Evolutionary conservation across 345 rosid species (phyloP).

Genomic region (Dipteronia sinensis): DNA sequence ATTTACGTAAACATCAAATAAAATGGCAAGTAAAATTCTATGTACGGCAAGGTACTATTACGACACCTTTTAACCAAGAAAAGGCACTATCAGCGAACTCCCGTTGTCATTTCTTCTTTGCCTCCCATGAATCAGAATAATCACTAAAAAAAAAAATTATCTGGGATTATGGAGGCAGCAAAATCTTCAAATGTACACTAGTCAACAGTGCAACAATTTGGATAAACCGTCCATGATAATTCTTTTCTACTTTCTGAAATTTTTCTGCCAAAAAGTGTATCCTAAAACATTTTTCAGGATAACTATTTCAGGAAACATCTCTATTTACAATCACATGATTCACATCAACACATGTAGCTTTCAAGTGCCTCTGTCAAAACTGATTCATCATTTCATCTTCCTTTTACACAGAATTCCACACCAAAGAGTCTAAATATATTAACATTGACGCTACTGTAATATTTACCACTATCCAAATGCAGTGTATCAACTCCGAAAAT

Average conservation of each 20-base stretch:
- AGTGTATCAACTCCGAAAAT: not conserved
- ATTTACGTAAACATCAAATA: not conserved
- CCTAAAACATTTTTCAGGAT: not conserved
- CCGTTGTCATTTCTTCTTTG: constrained; percentile 20
- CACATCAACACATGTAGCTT: not conserved
- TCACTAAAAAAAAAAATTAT: constrained; percentile 23
- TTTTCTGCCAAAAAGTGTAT: not conserved
- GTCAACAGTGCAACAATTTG: not conserved
- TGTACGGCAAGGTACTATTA: constrained; percentile 27
- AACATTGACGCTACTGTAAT: not conserved
- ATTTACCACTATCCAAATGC: not conserved
- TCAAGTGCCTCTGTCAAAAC: not conserved
- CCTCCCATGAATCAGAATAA: constrained; percentile 43
- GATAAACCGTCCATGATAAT: not conserved
- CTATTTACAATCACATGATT: not conserved
- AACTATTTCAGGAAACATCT: not conserved
- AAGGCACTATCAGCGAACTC: constrained; percentile 35
- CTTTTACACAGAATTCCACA: not conserved
- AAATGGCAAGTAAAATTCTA: not conserved
- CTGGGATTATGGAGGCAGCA: constrained; percentile 31
- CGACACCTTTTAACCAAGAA: constrained; percentile 12
- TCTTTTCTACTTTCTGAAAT: not conserved
- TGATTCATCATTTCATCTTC: not conserved
- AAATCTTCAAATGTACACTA: not conserved
- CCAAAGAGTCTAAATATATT: not conserved